A percentile compares a stretch with the other conserved stretches of the same genome.
Conservation (phyloP, 2,329 filamentous ascomycete species). For the Teratosphaeria destructans region DNA sequence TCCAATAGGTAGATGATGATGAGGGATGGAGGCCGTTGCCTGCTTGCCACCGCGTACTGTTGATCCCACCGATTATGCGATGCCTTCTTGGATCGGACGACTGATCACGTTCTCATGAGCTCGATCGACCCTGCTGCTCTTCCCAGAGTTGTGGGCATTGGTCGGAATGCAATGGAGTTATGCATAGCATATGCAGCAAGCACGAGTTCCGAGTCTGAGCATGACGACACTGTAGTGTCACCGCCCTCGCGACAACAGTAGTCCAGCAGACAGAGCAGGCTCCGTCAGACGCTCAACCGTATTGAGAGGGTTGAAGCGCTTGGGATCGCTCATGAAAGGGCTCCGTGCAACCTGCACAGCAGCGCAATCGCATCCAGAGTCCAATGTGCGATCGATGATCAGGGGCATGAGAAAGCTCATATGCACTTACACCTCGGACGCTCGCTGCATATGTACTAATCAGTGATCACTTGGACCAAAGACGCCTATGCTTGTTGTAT, state of each 20-base stretch:
- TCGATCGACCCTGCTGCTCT: background rate
- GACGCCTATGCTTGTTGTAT: background rate
- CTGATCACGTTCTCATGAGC: too few species aligned
- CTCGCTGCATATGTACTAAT: conserved; percentile 30
- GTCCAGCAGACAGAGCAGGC: background rate
- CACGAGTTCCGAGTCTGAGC: background rate
- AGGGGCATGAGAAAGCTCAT: background rate
- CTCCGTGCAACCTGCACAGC: background rate
- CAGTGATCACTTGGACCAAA: background rate
- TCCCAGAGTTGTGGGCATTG: background rate
- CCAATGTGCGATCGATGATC: background rate
- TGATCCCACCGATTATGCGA: too few species aligned
- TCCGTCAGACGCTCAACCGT: background rate
- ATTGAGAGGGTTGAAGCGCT: background rate
- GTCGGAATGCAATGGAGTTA: too few species aligned
- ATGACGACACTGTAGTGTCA: background rate
- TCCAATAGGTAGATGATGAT: too few species aligned
- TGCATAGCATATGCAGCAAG: background rate
- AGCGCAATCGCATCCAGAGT: background rate
- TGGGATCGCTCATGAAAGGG: background rate
- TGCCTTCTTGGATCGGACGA: too few species aligned
- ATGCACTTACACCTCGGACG: conserved; percentile 38
- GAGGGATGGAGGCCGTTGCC: background rate
- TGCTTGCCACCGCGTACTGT: too few species aligned
- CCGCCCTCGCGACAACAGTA: background rate